Evolutionary conservation across 1,284 basidiomycete genomes (phyloP).

Genomic region (Heterobasidion annosum): DNA sequence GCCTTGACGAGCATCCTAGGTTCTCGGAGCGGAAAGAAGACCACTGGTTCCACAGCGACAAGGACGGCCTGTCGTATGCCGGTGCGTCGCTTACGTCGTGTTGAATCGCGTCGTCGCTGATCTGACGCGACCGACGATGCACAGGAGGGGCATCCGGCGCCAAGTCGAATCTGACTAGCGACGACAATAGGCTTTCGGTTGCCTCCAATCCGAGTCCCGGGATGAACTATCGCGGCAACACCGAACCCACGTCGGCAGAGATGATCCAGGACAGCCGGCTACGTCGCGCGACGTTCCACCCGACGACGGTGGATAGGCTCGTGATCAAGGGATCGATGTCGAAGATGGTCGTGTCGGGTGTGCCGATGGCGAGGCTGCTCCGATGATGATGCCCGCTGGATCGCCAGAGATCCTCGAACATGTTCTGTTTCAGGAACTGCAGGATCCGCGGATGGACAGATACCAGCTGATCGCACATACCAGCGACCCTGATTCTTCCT

Average conservation of each 20-base stretch:
- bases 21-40: slow-evolving; percentile 22
- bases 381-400: neutral
- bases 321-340: slow-evolving; percentile 48
- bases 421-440: too few species aligned
- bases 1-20: slow-evolving; percentile 9
- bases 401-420: too few species aligned
- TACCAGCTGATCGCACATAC: too few species aligned
- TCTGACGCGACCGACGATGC: too few species aligned
- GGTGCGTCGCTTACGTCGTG: slow-evolving; percentile 1
- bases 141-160: neutral
- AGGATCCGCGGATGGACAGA: too few species aligned
- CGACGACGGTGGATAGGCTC: slow-evolving; percentile 35
- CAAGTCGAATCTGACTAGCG: slow-evolving; percentile 1
- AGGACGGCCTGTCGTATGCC: slow-evolving; percentile 1
- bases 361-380: neutral
- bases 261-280: slow-evolving; percentile 29
- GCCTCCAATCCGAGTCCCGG: neutral
- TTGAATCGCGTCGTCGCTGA: too few species aligned
- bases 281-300: slow-evolving; percentile 28
- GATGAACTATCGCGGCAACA: neutral
- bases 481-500: too few species aligned
- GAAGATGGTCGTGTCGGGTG: slow-evolving; percentile 29
- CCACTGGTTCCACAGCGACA: slow-evolving; percentile 56
- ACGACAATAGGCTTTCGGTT: neutral
- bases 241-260: slow-evolving; percentile 26